Conservation (phyloP, 306 rosid genomes). For the Delonix regia region DNA sequence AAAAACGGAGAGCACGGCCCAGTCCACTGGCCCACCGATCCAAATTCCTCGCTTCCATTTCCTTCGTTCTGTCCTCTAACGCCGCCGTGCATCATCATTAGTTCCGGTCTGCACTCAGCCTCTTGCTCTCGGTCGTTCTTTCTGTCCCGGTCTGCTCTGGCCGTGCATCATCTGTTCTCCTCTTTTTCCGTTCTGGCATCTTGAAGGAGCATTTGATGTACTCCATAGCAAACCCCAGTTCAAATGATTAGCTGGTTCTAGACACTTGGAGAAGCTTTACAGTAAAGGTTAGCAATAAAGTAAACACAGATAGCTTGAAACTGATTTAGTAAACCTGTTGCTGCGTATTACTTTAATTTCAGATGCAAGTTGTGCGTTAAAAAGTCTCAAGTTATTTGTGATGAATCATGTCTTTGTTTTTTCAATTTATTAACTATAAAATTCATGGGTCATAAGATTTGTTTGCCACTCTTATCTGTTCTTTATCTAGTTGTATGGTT, state of each 20-base stretch:
- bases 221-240: slow-evolving; percentile 94
- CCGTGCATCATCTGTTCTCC: no score
- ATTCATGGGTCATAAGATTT: not conserved
- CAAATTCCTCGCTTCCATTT: no score
- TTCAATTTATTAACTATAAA: not conserved
- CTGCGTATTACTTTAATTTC: not conserved
- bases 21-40: no score
- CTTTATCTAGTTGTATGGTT: no score
- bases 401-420: not conserved
- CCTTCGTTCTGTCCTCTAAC: no score
- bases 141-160: no score
- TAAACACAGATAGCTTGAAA: slow-evolving; percentile 9
- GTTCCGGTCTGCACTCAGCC: no score
- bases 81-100: no score
- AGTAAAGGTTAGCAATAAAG: slow-evolving; percentile 80
- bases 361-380: not conserved
- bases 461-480: not conserved
- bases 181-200: no score
- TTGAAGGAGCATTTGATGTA: slow-evolving; percentile 96
- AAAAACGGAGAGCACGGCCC: no score
- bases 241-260: slow-evolving; percentile 70
- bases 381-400: not conserved
- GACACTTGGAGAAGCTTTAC: slow-evolving; percentile 96
- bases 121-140: no score
- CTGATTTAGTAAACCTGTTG: not conserved